These are phyloP conservation scores for Stenocarpella maydis DNA, from an alignment of 2,329 filamentous ascomycete genomes.

Conservation along the genomic window DNA sequence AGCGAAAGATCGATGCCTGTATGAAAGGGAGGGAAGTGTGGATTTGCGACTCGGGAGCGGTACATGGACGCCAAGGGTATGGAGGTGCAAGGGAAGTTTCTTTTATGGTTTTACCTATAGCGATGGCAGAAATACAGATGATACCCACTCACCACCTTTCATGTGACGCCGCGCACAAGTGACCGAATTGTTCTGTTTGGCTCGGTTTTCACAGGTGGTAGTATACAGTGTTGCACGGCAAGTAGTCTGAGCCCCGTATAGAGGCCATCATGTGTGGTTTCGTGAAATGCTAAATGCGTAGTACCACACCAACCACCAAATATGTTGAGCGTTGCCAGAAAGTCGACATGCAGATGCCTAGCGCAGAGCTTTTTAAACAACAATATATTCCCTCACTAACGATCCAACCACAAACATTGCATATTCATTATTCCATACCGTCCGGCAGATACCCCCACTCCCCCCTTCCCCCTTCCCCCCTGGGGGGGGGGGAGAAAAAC, in stretches of 20 bases:
- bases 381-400: background rate
- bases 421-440: background rate
- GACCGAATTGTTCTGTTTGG: background rate
- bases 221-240: background rate
- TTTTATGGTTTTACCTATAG: conserved; percentile 36
- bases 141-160: conserved; percentile 32
- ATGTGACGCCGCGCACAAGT: background rate
- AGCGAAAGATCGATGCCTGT: conserved; percentile 16
- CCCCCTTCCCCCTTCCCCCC: too few species aligned
- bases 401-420: background rate
- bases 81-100: conserved; percentile 25
- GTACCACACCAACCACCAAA: conserved; percentile 2
- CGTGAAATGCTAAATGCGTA: background rate
- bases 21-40: conserved; percentile 24
- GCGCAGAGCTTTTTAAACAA: background rate
- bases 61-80: conserved; percentile 18
- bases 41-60: conserved; percentile 22
- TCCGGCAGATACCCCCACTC: background rate
- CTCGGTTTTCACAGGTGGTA: too few species aligned
- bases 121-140: conserved; percentile 37
- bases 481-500: too few species aligned
- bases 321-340: background rate
- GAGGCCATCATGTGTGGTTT: background rate
- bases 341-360: background rate
- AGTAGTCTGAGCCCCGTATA: background rate